Percentiles rank a stretch among this genome's conserved stretches.
Evolutionary conservation across 148 eudicot species (phyloP).

Genomic region (Nyssa sinensis): DNA sequence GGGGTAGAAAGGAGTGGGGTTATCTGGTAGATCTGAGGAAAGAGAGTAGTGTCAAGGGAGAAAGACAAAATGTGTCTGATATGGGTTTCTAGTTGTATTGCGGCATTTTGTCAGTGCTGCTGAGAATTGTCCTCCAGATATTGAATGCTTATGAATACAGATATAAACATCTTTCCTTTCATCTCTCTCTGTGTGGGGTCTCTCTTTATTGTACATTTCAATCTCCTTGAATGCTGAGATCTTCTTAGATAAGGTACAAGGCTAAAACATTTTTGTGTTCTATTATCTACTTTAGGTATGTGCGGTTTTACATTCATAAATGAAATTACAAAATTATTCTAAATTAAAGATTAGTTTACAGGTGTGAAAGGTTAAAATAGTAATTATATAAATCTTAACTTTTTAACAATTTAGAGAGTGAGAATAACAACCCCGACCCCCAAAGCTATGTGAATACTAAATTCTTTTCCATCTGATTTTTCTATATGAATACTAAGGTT

Average conservation of each 20-base stretch:
- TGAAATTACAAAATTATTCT: no score
- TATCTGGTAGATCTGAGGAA: background rate
- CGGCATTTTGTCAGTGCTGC: slow-evolving; percentile 8
- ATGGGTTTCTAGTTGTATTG: slow-evolving; percentile 1
- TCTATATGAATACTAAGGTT: no score
- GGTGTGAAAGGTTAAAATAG: background rate
- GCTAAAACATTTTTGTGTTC: background rate
- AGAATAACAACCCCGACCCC: no score
- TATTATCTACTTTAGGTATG: background rate
- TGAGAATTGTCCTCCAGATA: slow-evolving; percentile 5
- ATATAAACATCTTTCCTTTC: slow-evolving; percentile 3
- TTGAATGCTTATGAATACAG: slow-evolving; percentile 16
- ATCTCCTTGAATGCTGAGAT: background rate
- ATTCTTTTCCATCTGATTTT: no score
- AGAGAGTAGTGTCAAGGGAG: background rate
- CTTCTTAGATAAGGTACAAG: background rate
- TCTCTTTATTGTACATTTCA: slow-evolving; percentile 4
- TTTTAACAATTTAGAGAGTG: background rate
- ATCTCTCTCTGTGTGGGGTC: background rate
- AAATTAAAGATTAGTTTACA: no score
- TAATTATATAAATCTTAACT: background rate
- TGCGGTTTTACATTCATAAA: no score
- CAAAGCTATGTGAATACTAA: background rate
- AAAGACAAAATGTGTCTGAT: background rate
- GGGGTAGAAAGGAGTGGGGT: background rate